Base-by-base conservation (phyloP, 495 filamentous ascomycete genomes). In the Hypoxylon fuscum region DNA sequence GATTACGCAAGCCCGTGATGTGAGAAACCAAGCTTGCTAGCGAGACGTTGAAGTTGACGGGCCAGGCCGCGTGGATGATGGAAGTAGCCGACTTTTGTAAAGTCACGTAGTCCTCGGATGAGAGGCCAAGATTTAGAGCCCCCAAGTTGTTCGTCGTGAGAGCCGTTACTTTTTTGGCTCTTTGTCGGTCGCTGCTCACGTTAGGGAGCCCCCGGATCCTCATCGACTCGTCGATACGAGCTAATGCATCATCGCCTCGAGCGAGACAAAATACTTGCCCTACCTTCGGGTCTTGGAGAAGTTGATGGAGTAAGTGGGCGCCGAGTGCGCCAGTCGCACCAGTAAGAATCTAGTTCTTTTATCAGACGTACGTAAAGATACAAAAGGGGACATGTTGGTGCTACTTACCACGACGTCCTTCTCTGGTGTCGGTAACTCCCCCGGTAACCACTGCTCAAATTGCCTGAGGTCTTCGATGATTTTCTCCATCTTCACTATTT, bases 21-120 rank as follows among this genome's bases (percentile, higher is more conserved):
- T 84, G 84, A 32, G 83, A 79, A 20, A 77, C 81, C 66, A 90
- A 68, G 56, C 80, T 85, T n/a, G 72, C 66, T 1, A 88, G 75
- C 4, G 78, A 75, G 63, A 85, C 74, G 56, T 84, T 87, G 78
- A 90, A 91, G 69, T 90, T 89, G 21, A 90, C 88, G 4, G 85
- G 81, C 88, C 88, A 91, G 31, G 87, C 88, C n/a, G 82, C 79
- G 69, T 90, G 88, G 47, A 86, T 79, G 38, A 86, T 79, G 27
- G 79, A 71, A 2, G 81, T 81, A 3, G 80, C 74, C 0, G 72
- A 73, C 5, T 73, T 45, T 11, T 70, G 70, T 56, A 85, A 74
- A 18, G 72, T 40, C n/a, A 69, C 40, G 14, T 77, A 68, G 14
- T 68, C 64, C 4, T 59, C 41, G 12, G 68, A 32, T 14, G 70